These are phyloP conservation scores for Medicago ruthenica DNA, from an alignment of 306 rosid species.

Conservation along the genomic window DNA sequence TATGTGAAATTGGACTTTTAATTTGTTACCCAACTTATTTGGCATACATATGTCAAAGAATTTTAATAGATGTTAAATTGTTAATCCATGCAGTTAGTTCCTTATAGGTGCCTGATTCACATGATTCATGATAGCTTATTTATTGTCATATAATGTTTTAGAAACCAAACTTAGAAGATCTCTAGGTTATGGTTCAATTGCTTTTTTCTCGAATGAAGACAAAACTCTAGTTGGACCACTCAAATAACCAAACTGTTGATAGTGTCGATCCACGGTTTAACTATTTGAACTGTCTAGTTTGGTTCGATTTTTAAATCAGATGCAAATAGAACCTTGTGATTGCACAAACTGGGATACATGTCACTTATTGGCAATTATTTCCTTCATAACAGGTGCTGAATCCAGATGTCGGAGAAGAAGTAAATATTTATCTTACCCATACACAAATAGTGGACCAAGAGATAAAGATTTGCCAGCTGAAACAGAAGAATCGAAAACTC, in stretches of 20 bases:
- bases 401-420: conserved; percentile 80
- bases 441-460: conserved; percentile 56
- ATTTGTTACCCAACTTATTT: conserved; percentile 23
- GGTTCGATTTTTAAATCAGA: too few species aligned
- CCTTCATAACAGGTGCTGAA: conserved; percentile 50
- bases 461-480: conserved; percentile 47
- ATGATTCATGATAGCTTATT: conserved; percentile 9
- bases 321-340: neutral
- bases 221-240: too few species aligned
- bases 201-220: too few species aligned
- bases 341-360: conserved; percentile 7
- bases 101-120: conserved; percentile 1
- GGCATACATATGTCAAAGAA: neutral
- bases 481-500: conserved; percentile 45
- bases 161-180: too few species aligned
- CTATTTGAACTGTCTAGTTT: too few species aligned
- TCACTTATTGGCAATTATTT: conserved; percentile 27
- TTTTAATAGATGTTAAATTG: conserved; percentile 9
- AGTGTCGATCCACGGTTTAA: too few species aligned
- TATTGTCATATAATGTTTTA: neutral
- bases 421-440: conserved; percentile 83
- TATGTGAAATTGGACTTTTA: neutral
- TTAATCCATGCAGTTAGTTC: conserved; percentile 22
- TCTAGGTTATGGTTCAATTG: too few species aligned
- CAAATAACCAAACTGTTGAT: too few species aligned